Evolutionary conservation across 306 rosid species (phyloP), one percentile per base, ranked within the genome.

Genomic region (Rosa rugosa): DNA sequence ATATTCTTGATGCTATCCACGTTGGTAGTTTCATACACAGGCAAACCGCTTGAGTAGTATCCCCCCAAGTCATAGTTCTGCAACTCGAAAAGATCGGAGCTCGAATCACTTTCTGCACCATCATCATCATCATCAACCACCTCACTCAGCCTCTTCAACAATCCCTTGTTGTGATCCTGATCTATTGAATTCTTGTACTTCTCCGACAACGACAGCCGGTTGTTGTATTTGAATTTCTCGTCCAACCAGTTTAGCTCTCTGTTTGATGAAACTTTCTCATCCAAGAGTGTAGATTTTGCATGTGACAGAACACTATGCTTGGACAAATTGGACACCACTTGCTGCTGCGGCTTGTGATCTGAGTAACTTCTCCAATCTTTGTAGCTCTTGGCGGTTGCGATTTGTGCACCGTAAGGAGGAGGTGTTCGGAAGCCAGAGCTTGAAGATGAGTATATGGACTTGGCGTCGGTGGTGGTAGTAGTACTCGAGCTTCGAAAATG

Each of bases 1-100:
- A 72, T 75, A 54, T 27, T 89, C 89, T 93, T 91, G 88, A 95
- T 95, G 85, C 78, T 95, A 45, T 91, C 98, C 87, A 95, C 88
- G 85, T 89, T 85, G 78, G 99, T 95, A 49, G 99, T 91, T 95
- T 93, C 99, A 82, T 95, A 95, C 47, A 95, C 99, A 75, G 98
- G 98, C 53, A 95, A 72, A 67, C 95, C 97, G 78, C 90, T 91
- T 64, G 98, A 80, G 77, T 79, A 90, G 80, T 73, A 87, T 27
- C 97, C 92, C 86, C 97, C 92, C 88, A 93, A 82, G 72, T 95
- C 98, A 90, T 88, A 95, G 88, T 88, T 95, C 79, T 91, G 99
- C 85, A 95, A 79, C 79, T 95, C 99, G 79, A 95, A 95, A 72
- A 95, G 88, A 84, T 95, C 99, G 60, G 99, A 95, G 71, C 98